Base-by-base conservation (phyloP, 108 stramenopile genomes). In the Cyclotella sp. region DNA sequence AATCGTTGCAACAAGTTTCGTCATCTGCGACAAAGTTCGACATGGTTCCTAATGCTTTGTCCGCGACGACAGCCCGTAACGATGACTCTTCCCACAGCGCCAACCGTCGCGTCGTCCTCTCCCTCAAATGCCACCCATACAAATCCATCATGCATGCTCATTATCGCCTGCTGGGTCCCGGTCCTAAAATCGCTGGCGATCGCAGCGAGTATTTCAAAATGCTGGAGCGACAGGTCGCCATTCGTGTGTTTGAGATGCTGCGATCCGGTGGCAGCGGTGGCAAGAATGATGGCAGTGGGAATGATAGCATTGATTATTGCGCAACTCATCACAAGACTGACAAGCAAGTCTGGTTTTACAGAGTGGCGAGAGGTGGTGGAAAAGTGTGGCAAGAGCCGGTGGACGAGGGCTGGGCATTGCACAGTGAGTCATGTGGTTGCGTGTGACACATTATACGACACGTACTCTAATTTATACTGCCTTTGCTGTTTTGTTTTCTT, bases 81-180 rank as follows among this genome's bases (percentile, higher is more conserved):
- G 22, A 14, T 24, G 14, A 24, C 26, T 1, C 13, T 28, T 5
- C 57, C 1, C 18, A 51, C 49, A 18, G 49, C 49, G 19, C 18
- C 1, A 19, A 3, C 49, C 24, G 21, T 47, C 21, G 26, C 27
- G 26, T 65, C 19, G 24, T 65, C 44, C 64, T 65, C 24, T 65
- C 64, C 13, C 45, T 65, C 1, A 21, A 39, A 7, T 14, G 14
- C 19, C 16, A 26, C 15, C 44, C 45, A 43, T 65, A 65, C 64
- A 65, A 65, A 46, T 45, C 43, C 18, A 65, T 65, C 43, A 65
- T 65, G 64, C 44, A 65, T 44, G 44, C 43, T 46, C 64, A 65
- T 24, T 65, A 46, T 12, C 64, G 64, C 14, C 43, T 65, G 21
- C 9, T 65, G 9, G 64, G 64, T 26, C 40, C 30, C 28, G 43